Evolutionary conservation across 2,329 filamentous ascomycete genomes (phyloP).

Genomic region (Diaporthe capsici): DNA sequence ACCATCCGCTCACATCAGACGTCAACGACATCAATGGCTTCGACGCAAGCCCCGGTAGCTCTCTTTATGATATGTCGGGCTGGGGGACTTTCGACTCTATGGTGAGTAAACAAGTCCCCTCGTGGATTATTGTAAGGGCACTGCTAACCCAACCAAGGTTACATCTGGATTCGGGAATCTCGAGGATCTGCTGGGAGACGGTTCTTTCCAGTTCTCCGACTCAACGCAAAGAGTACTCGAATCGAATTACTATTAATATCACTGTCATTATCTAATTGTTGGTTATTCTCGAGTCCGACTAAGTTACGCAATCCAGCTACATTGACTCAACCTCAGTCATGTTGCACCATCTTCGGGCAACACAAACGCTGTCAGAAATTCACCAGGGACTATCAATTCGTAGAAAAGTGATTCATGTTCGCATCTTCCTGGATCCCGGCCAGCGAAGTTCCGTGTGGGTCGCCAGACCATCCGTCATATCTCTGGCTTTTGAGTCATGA

Average conservation of each 20-base stretch:
- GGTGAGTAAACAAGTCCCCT: not conserved
- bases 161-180: constrained; percentile 40
- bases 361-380: no score
- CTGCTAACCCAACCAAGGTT: constrained; percentile 15
- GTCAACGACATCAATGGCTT: constrained; percentile 15
- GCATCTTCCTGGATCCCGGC: no score
- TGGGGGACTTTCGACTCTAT: constrained; percentile 42
- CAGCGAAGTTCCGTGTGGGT: not conserved
- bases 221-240: not conserved
- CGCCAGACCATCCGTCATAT: not conserved
- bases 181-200: constrained; percentile 35
- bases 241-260: not conserved
- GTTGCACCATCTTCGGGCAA: not conserved
- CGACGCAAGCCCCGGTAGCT: constrained; percentile 35
- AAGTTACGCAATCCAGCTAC: not conserved
- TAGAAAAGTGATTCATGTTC: not conserved
- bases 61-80: constrained; percentile 38
- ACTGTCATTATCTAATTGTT: not conserved
- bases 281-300: no score
- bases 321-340: not conserved
- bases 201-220: constrained; percentile 29
- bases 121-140: not conserved
- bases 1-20: not conserved
- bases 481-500: not conserved
- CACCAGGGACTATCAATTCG: no score